A percentile compares a stretch with the other conserved stretches of the same genome.
Conservation (phyloP, 208 protist species). For the Acanthamoeba castellanii region DNA sequence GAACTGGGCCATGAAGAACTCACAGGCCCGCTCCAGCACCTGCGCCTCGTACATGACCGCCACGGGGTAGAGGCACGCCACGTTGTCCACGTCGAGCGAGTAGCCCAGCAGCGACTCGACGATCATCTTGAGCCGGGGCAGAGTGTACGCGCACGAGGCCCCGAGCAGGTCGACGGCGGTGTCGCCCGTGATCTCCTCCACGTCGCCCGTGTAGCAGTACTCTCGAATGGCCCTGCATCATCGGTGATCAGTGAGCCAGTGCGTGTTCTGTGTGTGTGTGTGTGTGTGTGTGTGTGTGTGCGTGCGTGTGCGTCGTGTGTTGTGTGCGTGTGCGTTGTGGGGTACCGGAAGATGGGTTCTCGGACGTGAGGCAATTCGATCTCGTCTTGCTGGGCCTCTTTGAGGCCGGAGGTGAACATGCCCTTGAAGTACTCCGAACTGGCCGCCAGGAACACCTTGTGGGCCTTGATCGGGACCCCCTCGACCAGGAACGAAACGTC, state of each 20-base stretch:
- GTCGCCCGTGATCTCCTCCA: conserved; percentile 69
- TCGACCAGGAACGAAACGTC: conserved; percentile 54
- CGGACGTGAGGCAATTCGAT: conserved; percentile 31
- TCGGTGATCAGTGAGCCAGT: no score
- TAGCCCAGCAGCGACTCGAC: conserved; percentile 52
- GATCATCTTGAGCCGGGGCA: conserved; percentile 45
- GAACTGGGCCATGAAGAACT: conserved; percentile 41
- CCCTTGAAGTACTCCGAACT: conserved; percentile 73
- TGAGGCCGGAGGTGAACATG: conserved; percentile 69
- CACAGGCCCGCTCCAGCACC: conserved; percentile 39
- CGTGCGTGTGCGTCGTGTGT: neutral
- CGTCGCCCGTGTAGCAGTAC: conserved; percentile 71
- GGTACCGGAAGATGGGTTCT: conserved; percentile 24
- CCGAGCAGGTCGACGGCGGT: conserved; percentile 48
- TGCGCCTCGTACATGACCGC: conserved; percentile 10
- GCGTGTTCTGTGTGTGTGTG: no score
- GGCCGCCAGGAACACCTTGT: conserved; percentile 68
- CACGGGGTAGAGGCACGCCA: conserved; percentile 57
- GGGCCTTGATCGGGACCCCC: neutral
- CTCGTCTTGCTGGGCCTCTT: conserved; percentile 40
- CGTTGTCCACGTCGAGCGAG: conserved; percentile 68
- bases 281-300: neutral
- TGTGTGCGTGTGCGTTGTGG: neutral
- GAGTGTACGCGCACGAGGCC: conserved; percentile 20
- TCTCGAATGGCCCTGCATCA: conserved; percentile 27